phyloP scores from a whole-genome alignment of 345 rosid species.

The Salix dunnii region DNA sequence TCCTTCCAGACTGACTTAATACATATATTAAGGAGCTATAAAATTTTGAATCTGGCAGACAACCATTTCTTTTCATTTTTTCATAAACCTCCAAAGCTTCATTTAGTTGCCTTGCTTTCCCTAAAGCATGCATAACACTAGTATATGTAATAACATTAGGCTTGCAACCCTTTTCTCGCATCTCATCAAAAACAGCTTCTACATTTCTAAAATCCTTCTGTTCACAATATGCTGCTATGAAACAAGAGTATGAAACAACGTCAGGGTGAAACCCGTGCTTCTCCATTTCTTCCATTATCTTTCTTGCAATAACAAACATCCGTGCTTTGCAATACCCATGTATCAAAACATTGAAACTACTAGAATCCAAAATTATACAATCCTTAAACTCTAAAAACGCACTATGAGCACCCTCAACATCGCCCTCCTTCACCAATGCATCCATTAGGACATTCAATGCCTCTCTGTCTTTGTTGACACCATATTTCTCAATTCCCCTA shows the following conservation, averaged over 20 bases:
- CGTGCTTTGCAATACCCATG: constrained; percentile 79
- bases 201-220: constrained; percentile 71
- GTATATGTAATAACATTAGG: constrained; percentile 66
- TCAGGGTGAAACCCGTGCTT: constrained; percentile 44
- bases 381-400: constrained; percentile 46
- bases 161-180: constrained; percentile 54
- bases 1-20: constrained; percentile 63
- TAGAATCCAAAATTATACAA: constrained; percentile 25
- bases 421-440: constrained; percentile 66
- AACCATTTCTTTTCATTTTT: constrained; percentile 62
- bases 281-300: constrained; percentile 54
- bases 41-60: constrained; percentile 60
- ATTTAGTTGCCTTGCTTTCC: constrained; percentile 58
- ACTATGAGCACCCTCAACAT: constrained; percentile 61
- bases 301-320: constrained; percentile 52
- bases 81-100: constrained; percentile 67
- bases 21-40: constrained; percentile 63
- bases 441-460: constrained; percentile 65
- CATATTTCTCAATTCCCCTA: constrained; percentile 48
- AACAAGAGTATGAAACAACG: constrained; percentile 62
- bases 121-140: constrained; percentile 64
- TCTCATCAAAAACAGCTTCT: constrained; percentile 52
- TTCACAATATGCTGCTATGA: constrained; percentile 59
- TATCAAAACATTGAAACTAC: constrained; percentile 58
- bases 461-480: constrained; percentile 40